phyloP scores from a whole-genome alignment of 106 monocot species.

The Apostasia shenzhenica region DNA sequence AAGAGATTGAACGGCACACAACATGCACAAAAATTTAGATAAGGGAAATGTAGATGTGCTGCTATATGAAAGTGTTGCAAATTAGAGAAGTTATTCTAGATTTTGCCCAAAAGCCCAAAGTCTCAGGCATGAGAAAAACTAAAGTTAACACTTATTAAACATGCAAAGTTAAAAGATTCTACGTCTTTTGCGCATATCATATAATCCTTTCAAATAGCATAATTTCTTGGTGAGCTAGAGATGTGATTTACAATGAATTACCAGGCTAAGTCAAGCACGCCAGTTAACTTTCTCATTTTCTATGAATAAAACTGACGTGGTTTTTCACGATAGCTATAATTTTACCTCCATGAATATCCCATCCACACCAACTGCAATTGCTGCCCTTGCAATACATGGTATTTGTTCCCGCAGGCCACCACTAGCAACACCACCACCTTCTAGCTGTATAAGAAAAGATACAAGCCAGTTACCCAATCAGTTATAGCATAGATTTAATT shows the following conservation, averaged over 20 bases:
- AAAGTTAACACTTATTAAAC: too few species aligned
- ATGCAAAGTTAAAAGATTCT: too few species aligned
- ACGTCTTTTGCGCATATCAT: too few species aligned
- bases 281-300: too few species aligned
- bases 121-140: too few species aligned
- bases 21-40: too few species aligned
- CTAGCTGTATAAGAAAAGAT: constrained; percentile 34
- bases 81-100: too few species aligned
- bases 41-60: too few species aligned
- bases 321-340: too few species aligned
- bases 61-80: too few species aligned
- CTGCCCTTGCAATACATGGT: constrained; percentile 88
- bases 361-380: constrained; percentile 90
- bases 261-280: not conserved
- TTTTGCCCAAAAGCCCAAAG: too few species aligned
- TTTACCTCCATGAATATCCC: constrained; percentile 98
- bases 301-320: not conserved
- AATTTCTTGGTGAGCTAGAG: not conserved
- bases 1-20: too few species aligned
- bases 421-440: constrained; percentile 97
- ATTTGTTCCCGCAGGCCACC: constrained; percentile 92
- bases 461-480: not conserved
- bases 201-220: not conserved
- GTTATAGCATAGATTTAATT: not conserved
- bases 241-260: not conserved